Conservation (phyloP, 2,329 filamentous ascomycete species). For the Aulographum hederae region DNA sequence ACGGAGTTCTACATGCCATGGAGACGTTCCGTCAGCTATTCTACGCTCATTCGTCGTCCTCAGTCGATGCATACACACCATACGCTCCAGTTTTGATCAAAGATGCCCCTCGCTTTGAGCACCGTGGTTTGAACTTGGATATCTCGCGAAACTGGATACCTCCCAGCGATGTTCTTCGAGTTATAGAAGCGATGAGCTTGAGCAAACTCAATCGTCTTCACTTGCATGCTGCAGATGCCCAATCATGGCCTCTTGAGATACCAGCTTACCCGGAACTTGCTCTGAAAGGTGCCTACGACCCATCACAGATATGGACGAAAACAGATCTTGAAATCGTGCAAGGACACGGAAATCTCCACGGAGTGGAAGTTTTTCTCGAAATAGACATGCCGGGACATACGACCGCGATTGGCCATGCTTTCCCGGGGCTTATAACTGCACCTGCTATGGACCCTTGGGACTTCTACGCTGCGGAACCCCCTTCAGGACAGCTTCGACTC, state of each 20-base stretch:
- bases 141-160: conserved; percentile 55
- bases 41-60: conserved; percentile 44
- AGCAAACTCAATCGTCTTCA: conserved; percentile 75
- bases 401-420: conserved; percentile 43
- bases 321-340: conserved; percentile 48
- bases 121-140: conserved; percentile 68
- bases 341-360: conserved; percentile 47
- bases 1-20: no score
- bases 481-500: conserved; percentile 50
- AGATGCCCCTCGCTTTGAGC: conserved; percentile 55
- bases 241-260: conserved; percentile 73
- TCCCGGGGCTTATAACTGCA: conserved; percentile 55
- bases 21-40: no score
- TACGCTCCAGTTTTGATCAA: conserved; percentile 50
- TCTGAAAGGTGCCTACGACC: conserved; percentile 53
- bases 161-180: conserved; percentile 48
- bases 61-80: conserved; percentile 49
- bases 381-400: conserved; percentile 73
- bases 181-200: conserved; percentile 58
- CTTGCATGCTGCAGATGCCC: conserved; percentile 64
- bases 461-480: conserved; percentile 34
- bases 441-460: conserved; percentile 34
- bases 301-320: conserved; percentile 47
- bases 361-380: conserved; percentile 55
- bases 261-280: conserved; percentile 55